These are phyloP conservation scores for Xerocomellus chrysenteron DNA, from an alignment of 768 basidiomycete genomes.

Conservation along the genomic window DNA sequence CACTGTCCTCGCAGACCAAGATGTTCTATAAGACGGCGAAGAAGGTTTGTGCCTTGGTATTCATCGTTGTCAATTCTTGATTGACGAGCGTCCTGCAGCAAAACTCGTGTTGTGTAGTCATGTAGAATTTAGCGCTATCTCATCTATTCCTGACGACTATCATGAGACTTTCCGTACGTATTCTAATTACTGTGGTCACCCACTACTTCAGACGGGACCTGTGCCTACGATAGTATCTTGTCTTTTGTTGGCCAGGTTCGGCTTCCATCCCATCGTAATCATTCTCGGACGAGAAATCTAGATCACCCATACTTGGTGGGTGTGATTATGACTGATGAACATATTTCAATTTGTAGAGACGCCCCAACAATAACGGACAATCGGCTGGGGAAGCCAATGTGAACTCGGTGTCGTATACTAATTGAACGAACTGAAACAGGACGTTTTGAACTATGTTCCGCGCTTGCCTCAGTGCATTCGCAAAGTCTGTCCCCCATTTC, in stretches of 20 bases:
- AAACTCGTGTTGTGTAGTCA: slow-evolving; percentile 93
- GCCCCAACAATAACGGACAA: not conserved
- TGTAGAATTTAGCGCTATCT: slow-evolving; percentile 43
- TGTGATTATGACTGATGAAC: not conserved
- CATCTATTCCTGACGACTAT: slow-evolving; percentile 15
- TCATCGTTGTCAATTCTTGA: not conserved
- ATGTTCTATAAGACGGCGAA: slow-evolving; percentile 99
- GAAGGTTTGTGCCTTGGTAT: slow-evolving; percentile 60
- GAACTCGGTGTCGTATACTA: not conserved
- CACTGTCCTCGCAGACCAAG: slow-evolving; percentile 87
- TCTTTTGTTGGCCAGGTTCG: slow-evolving; percentile 1
- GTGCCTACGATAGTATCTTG: slow-evolving; percentile 5
- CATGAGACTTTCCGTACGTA: slow-evolving; percentile 22
- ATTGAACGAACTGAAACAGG: not conserved
- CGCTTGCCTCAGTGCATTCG: too few relatives aligned
- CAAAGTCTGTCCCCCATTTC: not conserved
- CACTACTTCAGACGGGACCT: slow-evolving; percentile 1
- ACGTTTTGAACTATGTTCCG: not conserved
- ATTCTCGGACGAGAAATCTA: not conserved
- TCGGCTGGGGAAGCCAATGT: not conserved
- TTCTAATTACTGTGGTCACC: slow-evolving; percentile 10
- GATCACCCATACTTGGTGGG: not conserved
- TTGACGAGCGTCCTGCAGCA: slow-evolving; percentile 52
- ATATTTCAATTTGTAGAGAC: not conserved
- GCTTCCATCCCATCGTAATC: not conserved